Conservation (phyloP, 148 eudicot genomes). For the Vaccinium myrtillus region DNA sequence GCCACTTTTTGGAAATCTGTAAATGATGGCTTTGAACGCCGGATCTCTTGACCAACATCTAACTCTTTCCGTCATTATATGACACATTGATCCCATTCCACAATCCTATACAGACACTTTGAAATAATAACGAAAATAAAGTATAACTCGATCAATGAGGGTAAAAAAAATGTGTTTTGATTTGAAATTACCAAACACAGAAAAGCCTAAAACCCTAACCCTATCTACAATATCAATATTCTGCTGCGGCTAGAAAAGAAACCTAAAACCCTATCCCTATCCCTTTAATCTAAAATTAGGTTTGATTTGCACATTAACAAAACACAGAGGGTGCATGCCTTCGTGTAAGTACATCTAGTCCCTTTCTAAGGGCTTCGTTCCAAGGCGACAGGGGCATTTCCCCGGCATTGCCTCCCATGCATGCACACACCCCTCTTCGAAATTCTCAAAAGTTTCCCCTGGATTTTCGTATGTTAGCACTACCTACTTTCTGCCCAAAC, state of each 20-base stretch:
- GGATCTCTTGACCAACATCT: no score
- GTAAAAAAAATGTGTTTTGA: no score
- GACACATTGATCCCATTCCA: no score
- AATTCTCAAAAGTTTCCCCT: not conserved
- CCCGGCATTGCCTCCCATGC: slow-evolving; percentile 4
- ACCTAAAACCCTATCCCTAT: not conserved
- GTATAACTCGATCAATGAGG: no score
- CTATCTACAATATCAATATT: no score
- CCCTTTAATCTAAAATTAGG: not conserved
- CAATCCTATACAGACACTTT: no score
- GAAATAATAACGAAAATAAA: no score
- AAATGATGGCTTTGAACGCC: no score
- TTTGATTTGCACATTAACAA: not conserved
- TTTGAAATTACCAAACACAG: no score
- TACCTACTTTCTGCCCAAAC: not conserved
- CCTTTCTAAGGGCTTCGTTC: not conserved
- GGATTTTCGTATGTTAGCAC: not conserved
- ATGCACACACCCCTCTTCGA: not conserved
- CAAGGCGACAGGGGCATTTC: not conserved
- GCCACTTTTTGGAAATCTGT: no score
- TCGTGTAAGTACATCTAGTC: not conserved
- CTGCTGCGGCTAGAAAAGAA: not conserved
- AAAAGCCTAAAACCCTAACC: no score
- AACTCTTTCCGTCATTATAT: no score
- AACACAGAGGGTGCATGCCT: not conserved